Conservation (phyloP, 1,139 yeast species). For the Hemisphaericaspora lyxosophila region DNA sequence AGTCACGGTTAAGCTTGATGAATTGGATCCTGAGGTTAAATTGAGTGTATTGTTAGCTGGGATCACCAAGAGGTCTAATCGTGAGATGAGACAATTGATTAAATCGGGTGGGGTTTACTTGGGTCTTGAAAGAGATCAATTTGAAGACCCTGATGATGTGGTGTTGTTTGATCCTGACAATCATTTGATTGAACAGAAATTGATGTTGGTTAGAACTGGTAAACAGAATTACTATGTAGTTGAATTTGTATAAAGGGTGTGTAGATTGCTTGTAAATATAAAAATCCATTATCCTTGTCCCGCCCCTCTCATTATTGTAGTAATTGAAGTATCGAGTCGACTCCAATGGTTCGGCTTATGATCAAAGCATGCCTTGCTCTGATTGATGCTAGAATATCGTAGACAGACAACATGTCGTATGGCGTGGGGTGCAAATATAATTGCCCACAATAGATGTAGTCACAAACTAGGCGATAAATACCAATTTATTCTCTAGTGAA, state of each 20-base stretch:
- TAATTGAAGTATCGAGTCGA: no score
- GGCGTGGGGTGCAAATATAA: no score
- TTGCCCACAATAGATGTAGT: no score
- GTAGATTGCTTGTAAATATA: background rate
- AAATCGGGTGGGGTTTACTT: conserved; percentile 70
- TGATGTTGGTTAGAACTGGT: conserved; percentile 72
- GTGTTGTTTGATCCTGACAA: conserved; percentile 43
- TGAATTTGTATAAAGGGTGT: conserved; percentile 27
- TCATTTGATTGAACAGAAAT: conserved; percentile 57
- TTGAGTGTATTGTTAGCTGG: conserved; percentile 41
- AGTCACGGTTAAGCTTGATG: conserved; percentile 35
- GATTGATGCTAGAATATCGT: no score
- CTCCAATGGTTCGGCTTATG: no score
- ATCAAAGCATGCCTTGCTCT: no score
- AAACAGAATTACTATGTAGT: conserved; percentile 65
- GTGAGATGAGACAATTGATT: conserved; percentile 64
- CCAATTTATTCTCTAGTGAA: no score
- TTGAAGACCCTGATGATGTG: conserved; percentile 49
- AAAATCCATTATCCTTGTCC: no score
- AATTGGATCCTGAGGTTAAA: conserved; percentile 32
- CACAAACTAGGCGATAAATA: no score
- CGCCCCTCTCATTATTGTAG: no score
- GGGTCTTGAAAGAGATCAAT: conserved; percentile 62
- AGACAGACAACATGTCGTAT: no score
- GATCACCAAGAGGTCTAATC: conserved; percentile 39